Percentiles rank a stretch among this genome's conserved stretches.
Conservation (phyloP, 164 flowering plant species). For the Vitis rupestris region DNA sequence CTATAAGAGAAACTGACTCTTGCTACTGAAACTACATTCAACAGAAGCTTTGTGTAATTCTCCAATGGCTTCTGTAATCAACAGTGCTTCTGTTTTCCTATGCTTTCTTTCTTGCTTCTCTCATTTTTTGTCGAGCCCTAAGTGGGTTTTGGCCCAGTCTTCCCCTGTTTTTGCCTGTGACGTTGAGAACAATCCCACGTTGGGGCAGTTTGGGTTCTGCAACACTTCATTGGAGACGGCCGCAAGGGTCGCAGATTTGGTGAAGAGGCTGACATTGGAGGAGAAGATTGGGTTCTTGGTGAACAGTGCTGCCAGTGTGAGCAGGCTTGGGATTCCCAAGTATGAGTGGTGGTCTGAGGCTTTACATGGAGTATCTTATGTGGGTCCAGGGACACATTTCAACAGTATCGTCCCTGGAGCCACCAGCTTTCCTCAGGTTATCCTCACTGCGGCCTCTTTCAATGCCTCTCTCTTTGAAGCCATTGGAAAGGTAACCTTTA, state of each 20-base stretch:
- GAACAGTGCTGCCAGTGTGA: conserved; percentile 48
- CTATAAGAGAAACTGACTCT: background rate
- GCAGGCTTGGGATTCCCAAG: conserved; percentile 79
- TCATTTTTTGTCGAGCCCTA: background rate
- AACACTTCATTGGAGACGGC: conserved; percentile 38
- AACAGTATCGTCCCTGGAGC: conserved; percentile 76
- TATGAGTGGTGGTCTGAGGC: conserved; percentile 99
- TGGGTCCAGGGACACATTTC: conserved; percentile 81
- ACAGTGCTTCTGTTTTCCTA: conserved; percentile 39
- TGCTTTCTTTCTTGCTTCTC: background rate
- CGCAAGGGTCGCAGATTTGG: conserved; percentile 70
- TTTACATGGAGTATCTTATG: conserved; percentile 85
- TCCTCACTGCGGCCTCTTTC: conserved; percentile 87
- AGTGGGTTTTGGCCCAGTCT: conserved; percentile 23
- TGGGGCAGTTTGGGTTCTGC: conserved; percentile 60
- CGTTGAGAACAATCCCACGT: conserved; percentile 32
- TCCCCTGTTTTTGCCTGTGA: conserved; percentile 79
- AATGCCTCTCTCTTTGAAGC: conserved; percentile 67
- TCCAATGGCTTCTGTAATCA: background rate
- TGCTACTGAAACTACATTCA: background rate
- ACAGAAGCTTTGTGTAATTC: no score
- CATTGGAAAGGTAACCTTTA: conserved; percentile 76
- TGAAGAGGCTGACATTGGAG: conserved; percentile 72
- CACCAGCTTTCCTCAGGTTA: conserved; percentile 89
- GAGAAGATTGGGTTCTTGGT: conserved; percentile 75